phyloP scores from a whole-genome alignment of 2,329 filamentous ascomycete genomes.

The Xylariales sp. region DNA sequence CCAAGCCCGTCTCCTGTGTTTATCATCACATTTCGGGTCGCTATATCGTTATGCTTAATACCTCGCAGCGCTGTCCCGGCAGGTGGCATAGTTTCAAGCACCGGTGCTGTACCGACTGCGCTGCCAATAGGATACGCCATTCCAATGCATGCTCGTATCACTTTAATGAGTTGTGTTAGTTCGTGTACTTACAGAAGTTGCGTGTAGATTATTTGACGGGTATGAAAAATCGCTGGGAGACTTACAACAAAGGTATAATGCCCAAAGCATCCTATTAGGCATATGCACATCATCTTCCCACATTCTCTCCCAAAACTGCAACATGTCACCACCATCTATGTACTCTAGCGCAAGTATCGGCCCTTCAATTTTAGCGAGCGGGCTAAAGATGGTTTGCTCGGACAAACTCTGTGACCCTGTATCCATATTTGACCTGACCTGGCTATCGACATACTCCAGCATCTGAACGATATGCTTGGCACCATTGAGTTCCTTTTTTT shows the following conservation, averaged over 20 bases:
- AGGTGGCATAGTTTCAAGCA: slow-evolving; percentile 19
- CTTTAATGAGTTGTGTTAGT: slow-evolving; percentile 2
- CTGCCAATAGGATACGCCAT: slow-evolving; percentile 26
- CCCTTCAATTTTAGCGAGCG: slow-evolving; percentile 13
- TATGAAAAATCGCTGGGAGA: neutral
- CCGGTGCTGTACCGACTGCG: slow-evolving; percentile 3
- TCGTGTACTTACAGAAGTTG: neutral
- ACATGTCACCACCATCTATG: slow-evolving; percentile 21
- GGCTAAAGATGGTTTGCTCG: slow-evolving; percentile 14
- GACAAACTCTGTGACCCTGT: too few species aligned
- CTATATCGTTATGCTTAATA: slow-evolving; percentile 19
- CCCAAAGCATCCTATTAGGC: slow-evolving; percentile 26
- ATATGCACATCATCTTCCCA: neutral
- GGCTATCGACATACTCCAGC: slow-evolving; percentile 7
- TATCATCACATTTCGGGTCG: slow-evolving; percentile 21
- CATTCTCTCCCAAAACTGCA: slow-evolving; percentile 3
- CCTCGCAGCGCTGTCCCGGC: slow-evolving; percentile 9
- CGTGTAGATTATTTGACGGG: neutral
- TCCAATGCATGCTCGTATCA: slow-evolving; percentile 28
- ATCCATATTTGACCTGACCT: neutral
- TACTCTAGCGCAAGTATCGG: slow-evolving; percentile 26
- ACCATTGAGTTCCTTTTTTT: slow-evolving; percentile 8
- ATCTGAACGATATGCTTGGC: slow-evolving; percentile 25
- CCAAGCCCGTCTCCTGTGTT: neutral
- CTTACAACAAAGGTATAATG: slow-evolving; percentile 28